Conservation (phyloP, 345 rosid genomes). For the Trapa bicornis region DNA sequence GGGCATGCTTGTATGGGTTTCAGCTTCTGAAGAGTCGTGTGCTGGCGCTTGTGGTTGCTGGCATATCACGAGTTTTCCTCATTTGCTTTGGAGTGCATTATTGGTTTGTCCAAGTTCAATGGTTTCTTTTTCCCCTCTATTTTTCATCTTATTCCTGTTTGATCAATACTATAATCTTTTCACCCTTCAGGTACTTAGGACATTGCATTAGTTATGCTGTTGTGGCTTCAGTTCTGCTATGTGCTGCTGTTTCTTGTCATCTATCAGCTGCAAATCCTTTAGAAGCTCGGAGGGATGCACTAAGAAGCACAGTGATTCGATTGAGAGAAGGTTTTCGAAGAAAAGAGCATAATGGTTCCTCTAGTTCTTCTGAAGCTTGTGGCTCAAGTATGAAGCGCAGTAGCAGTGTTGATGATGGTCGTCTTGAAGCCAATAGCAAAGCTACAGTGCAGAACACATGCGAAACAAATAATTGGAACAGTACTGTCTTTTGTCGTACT, state of each 20-base stretch:
- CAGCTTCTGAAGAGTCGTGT: constrained; percentile 85
- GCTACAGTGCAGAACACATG: constrained; percentile 28
- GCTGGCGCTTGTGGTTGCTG: constrained; percentile 84
- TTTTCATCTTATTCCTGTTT: constrained; percentile 11
- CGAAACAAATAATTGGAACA: constrained; percentile 48
- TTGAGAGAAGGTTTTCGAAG: constrained; percentile 93
- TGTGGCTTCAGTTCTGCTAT: constrained; percentile 87
- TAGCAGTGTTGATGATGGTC: constrained; percentile 78
- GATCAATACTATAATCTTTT: constrained; percentile 10
- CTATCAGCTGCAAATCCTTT: constrained; percentile 74
- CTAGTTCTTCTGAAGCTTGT: constrained; percentile 97
- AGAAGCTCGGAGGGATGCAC: constrained; percentile 95
- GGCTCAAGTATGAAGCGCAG: constrained; percentile 93
- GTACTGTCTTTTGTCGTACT: constrained; percentile 38
- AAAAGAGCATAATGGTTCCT: constrained; percentile 81
- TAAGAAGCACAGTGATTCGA: constrained; percentile 89
- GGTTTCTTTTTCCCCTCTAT: constrained; percentile 9
- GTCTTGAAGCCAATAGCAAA: constrained; percentile 48
- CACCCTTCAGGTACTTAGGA: constrained; percentile 71
- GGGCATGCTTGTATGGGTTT: constrained; percentile 95
- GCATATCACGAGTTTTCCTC: constrained; percentile 79
- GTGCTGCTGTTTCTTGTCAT: constrained; percentile 95
- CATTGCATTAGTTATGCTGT: constrained; percentile 94
- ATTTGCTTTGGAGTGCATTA: constrained; percentile 98
- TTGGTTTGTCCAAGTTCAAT: constrained; percentile 51